phyloP scores from a whole-genome alignment of 345 rosid species.

The Lepidium aucheri region DNA sequence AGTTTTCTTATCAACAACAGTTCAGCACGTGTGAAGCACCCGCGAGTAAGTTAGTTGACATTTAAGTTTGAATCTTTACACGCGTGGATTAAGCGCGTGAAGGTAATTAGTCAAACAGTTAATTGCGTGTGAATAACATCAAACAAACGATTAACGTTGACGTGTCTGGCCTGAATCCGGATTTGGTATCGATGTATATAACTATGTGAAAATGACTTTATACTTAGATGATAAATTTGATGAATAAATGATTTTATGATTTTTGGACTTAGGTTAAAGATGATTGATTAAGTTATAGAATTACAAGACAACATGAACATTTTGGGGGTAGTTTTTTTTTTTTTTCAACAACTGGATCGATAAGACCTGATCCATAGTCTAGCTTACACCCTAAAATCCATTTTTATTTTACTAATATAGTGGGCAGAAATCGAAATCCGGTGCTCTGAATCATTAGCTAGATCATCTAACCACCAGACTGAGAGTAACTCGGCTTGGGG shows the following conservation, averaged over 20 bases:
- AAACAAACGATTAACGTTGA: background rate
- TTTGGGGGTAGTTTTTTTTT: too few species aligned
- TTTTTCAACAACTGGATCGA: too few species aligned
- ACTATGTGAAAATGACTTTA: background rate
- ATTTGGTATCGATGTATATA: background rate
- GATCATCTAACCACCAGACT: too few species aligned
- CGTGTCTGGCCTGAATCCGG: background rate
- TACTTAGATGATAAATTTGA: background rate
- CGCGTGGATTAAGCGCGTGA: slow-evolving; percentile 1
- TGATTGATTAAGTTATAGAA: too few species aligned
- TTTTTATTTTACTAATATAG: too few species aligned
- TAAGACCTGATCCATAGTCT: too few species aligned
- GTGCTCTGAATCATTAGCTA: too few species aligned
- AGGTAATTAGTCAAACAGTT: background rate
- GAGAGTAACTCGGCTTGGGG: too few species aligned
- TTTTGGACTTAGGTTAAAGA: too few species aligned
- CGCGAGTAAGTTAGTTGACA: slow-evolving; percentile 15
- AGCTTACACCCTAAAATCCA: too few species aligned
- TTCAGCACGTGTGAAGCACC: background rate
- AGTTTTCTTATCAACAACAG: background rate
- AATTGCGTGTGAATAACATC: background rate
- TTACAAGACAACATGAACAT: too few species aligned
- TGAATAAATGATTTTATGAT: background rate
- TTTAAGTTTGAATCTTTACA: background rate
- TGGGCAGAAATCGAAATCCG: too few species aligned